These are phyloP conservation scores for Coemansia linderi DNA, from an alignment of 371 early-diverging fungal species.

Conservation along the genomic window DNA sequence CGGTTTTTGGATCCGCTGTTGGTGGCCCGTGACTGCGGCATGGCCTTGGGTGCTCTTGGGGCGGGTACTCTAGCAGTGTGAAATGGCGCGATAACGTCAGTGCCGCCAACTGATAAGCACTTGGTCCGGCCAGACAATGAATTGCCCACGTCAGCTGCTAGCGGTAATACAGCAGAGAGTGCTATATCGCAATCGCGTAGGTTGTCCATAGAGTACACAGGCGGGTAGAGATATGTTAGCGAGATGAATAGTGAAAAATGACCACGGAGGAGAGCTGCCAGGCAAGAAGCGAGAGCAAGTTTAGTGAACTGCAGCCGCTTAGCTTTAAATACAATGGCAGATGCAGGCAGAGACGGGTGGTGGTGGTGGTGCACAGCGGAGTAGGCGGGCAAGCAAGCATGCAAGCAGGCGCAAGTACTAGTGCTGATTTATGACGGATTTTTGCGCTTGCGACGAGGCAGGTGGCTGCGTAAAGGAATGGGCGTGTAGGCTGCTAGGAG, in stretches of 20 bases:
- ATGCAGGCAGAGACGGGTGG: background rate
- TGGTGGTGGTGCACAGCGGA: background rate
- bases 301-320: background rate
- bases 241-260: background rate
- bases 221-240: background rate
- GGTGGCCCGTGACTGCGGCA: constrained; percentile 9
- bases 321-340: constrained; percentile 1
- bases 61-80: constrained; percentile 14
- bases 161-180: background rate
- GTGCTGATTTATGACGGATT: constrained; percentile 1
- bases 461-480: background rate
- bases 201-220: background rate
- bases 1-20: constrained; percentile 11
- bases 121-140: background rate
- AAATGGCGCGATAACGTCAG: constrained; percentile 34
- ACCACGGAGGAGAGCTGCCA: background rate
- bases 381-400: background rate
- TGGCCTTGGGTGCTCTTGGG: constrained; percentile 5
- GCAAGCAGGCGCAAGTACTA: background rate
- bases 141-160: background rate
- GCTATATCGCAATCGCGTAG: constrained; percentile 5
- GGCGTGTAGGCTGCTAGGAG: background rate
- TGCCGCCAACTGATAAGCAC: background rate
- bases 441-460: background rate
- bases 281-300: background rate